These are phyloP conservation scores for Pseudozyma sp. DNA, from an alignment of 1,284 basidiomycete species.

Conservation along the genomic window DNA sequence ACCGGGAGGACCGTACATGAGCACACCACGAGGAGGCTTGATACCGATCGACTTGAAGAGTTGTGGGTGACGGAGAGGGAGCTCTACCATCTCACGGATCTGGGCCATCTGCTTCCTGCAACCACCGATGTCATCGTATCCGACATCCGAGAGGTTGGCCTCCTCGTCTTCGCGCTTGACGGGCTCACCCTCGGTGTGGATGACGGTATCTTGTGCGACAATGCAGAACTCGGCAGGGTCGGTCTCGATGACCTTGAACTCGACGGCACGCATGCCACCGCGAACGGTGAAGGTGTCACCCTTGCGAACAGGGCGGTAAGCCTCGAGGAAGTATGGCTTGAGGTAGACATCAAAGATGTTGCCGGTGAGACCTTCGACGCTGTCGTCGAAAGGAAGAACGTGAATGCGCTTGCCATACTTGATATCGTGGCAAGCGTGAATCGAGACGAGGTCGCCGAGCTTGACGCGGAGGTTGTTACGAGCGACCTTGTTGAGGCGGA, in stretches of 20 bases:
- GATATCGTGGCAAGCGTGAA: slow-evolving; percentile 96
- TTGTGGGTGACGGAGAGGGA: slow-evolving; percentile 97
- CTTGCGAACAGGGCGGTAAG: slow-evolving; percentile 92
- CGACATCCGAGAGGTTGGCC: slow-evolving; percentile 93
- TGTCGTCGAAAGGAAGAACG: slow-evolving; percentile 97
- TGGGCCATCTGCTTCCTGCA: slow-evolving; percentile 99
- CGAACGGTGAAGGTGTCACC: slow-evolving; percentile 99
- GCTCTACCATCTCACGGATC: slow-evolving; percentile 97
- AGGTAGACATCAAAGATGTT: slow-evolving; percentile 99
- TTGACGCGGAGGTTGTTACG: slow-evolving; percentile 98
- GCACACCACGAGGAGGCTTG: slow-evolving; percentile 85
- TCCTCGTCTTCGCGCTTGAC: slow-evolving; percentile 99
- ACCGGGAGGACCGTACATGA: slow-evolving; percentile 69
- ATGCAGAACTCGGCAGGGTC: slow-evolving; percentile 97
- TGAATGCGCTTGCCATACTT: slow-evolving; percentile 99
- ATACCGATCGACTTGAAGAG: slow-evolving; percentile 99
- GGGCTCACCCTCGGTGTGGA: slow-evolving; percentile 97
- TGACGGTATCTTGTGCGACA: slow-evolving; percentile 95
- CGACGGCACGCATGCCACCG: slow-evolving; percentile 80
- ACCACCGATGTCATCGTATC: slow-evolving; percentile 99
- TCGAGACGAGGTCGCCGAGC: slow-evolving; percentile 93
- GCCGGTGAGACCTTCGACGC: slow-evolving; percentile 93
- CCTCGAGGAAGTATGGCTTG: slow-evolving; percentile 99
- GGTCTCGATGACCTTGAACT: slow-evolving; percentile 95
- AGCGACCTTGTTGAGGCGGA: slow-evolving; percentile 97